phyloP scores from a whole-genome alignment of 805 yeast genomes.

The Wickerhamomyces silvicola region DNA sequence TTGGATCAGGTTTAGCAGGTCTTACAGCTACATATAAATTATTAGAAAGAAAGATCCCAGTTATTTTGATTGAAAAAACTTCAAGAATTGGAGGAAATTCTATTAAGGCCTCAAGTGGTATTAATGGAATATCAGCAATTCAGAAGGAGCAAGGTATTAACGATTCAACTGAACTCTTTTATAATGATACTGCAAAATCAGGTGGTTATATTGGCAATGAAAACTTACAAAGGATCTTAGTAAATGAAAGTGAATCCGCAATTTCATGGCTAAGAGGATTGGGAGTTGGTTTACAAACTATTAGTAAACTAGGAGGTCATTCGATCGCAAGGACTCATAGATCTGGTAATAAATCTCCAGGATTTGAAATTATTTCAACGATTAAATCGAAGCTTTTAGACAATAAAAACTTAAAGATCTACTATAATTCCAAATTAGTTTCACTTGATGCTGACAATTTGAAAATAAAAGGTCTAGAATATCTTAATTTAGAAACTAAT shows the following conservation, averaged over 20 bases:
- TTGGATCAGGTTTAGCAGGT: conserved; percentile 82
- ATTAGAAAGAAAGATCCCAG: conserved; percentile 31
- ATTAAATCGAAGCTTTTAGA: conserved; percentile 32
- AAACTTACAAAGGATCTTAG: conserved; percentile 50
- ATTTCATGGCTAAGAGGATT: conserved; percentile 66
- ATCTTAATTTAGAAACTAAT: conserved; percentile 25
- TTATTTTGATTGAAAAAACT: conserved; percentile 43
- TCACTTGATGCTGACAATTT: conserved; percentile 25
- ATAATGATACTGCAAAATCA: conserved; percentile 60
- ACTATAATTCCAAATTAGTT: conserved; percentile 32
- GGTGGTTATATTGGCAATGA: conserved; percentile 57
- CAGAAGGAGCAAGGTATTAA: conserved; percentile 43
- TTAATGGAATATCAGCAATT: conserved; percentile 64
- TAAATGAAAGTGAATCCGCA: conserved; percentile 58
- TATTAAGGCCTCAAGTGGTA: conserved; percentile 56
- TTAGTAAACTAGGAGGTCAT: conserved; percentile 80
- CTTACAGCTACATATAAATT: conserved; percentile 60
- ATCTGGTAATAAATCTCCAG: conserved; percentile 58
- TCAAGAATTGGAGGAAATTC: conserved; percentile 51
- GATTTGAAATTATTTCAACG: conserved; percentile 48
- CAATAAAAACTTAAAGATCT: conserved; percentile 28
- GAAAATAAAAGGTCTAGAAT: conserved; percentile 37
- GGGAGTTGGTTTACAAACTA: conserved; percentile 55
- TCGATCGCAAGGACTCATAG: conserved; percentile 77
- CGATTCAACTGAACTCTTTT: conserved; percentile 56